Percentiles rank a stretch among this genome's conserved stretches.
Evolutionary conservation across 2,329 filamentous ascomycete species (phyloP).

Genomic region (Scytalidium sp.): DNA sequence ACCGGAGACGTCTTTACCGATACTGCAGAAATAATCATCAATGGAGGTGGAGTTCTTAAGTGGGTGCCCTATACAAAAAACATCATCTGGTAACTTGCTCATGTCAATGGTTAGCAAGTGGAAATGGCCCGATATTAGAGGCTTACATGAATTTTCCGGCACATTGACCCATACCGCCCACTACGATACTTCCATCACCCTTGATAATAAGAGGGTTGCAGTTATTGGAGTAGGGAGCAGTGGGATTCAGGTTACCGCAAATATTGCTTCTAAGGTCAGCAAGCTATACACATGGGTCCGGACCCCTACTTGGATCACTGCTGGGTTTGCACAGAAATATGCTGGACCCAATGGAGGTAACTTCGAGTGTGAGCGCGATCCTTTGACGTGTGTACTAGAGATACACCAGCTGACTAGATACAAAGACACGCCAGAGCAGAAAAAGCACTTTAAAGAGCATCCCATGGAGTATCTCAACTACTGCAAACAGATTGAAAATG

Average conservation of each 20-base stretch:
- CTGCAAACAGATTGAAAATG: constrained; percentile 13
- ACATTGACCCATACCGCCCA: background rate
- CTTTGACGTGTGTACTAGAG: constrained; percentile 26
- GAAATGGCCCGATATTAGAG: constrained; percentile 5
- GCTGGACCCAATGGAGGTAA: constrained; percentile 12
- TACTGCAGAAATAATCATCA: constrained; percentile 43
- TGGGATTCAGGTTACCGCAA: constrained; percentile 50
- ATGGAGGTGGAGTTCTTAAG: constrained; percentile 38
- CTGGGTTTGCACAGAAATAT: constrained; percentile 17
- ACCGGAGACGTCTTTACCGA: constrained; percentile 35
- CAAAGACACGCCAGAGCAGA: constrained; percentile 37
- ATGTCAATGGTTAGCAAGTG: constrained; percentile 29
- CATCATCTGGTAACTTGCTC: constrained; percentile 38
- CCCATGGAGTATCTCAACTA: constrained; percentile 20
- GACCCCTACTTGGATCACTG: constrained; percentile 32
- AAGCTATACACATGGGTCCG: background rate
- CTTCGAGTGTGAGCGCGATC: constrained; percentile 20
- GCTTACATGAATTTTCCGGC: constrained; percentile 1
- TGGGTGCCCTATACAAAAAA: constrained; percentile 33
- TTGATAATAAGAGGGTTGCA: constrained; percentile 44
- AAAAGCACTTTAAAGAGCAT: constrained; percentile 34
- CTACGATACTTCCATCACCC: constrained; percentile 47
- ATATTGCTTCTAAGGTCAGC: constrained; percentile 33
- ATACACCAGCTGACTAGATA: constrained; percentile 18
- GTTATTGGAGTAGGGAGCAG: constrained; percentile 54